Conservation (phyloP, 163 green algal species). For the Chlamydomonas reinhardtii region DNA sequence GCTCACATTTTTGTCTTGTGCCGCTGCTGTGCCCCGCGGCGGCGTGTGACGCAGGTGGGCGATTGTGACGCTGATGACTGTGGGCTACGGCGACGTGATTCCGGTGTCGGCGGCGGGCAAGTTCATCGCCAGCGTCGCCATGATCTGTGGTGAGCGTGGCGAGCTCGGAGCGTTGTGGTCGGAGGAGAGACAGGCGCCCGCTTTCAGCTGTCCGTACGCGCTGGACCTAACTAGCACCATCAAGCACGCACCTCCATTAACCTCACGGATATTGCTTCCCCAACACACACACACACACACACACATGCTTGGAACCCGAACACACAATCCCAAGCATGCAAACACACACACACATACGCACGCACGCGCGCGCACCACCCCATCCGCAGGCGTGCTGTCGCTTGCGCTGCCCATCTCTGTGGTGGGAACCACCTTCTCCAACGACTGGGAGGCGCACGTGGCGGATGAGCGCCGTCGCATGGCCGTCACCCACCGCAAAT, state of each 20-base stretch:
- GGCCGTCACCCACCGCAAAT: neutral
- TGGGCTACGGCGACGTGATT: constrained; percentile 68
- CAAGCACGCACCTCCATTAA: too few relatives aligned
- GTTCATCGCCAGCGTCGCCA: constrained; percentile 54
- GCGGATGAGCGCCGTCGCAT: neutral
- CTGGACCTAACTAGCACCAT: too few relatives aligned
- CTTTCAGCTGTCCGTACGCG: too few relatives aligned
- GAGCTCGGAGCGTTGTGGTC: too few relatives aligned
- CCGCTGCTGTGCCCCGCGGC: too few relatives aligned
- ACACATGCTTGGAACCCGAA: too few relatives aligned
- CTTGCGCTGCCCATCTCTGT: constrained; percentile 67
- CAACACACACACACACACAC: too few relatives aligned
- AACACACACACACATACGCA: neutral
- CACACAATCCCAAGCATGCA: too few relatives aligned
- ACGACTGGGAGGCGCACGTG: constrained; percentile 49
- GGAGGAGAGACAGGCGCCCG: too few relatives aligned
- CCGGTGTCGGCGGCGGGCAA: constrained; percentile 56
- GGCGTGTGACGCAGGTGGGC: constrained; percentile 50
- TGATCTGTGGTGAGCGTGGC: constrained; percentile 51
- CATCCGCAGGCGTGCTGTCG: constrained; percentile 50
- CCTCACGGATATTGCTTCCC: too few relatives aligned
- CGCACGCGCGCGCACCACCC: too few relatives aligned
- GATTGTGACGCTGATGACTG: constrained; percentile 67
- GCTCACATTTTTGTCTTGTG: too few relatives aligned
- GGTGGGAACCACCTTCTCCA: constrained; percentile 64